Evolutionary conservation across 768 basidiomycete species (phyloP), one percentile per base, ranked within the genome.

Genomic region (Hypholoma sublateritium): DNA sequence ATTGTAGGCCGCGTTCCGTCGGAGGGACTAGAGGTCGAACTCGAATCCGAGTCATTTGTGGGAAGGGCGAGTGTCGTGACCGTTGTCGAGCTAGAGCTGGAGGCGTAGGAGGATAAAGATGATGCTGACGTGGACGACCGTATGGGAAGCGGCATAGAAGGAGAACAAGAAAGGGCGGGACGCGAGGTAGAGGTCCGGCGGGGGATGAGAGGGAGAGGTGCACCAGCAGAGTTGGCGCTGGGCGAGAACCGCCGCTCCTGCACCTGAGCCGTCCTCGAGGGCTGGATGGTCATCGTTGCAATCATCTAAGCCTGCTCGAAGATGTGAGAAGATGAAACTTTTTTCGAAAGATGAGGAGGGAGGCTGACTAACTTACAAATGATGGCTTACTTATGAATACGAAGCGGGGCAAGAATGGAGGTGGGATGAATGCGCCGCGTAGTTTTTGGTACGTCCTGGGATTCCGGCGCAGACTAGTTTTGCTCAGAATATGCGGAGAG

Each of bases 201-300:
- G 36, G 89, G 85, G 51, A 89, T 77, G 50, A 80, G 74, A 14
- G 87, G 87, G n/a, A 88, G 79, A 53, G 87, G 80, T 7, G 74
- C 73, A 2, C 82, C 79, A 32, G 88, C 84, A 28, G 76, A 70
- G 69, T 86, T 89, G 41, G 82, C 72, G 56, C 72, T 67, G 46
- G 72, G 72, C 46, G 75, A 64, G 58, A 71, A 64, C 32, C 65
- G 64, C 53, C 68, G 65, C 57, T 75, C 67, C 59, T 70, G 69
- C 8, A 67, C 55, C 41, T 73, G 69, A 49, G 72, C 69, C 72
- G 74, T 74, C 64, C 69, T 69, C 55, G 70, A 69, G 21, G 70
- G 65, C 41, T 72, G 71, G 7, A 69, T 57, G 45, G 73, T 67
- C 12, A 76, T 71, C 11, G 79, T 81, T 34, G 79, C 74, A 62